Conservation (phyloP, 225 moss, liverwort and hornwort genomes). For the Bryum argenteum region DNA sequence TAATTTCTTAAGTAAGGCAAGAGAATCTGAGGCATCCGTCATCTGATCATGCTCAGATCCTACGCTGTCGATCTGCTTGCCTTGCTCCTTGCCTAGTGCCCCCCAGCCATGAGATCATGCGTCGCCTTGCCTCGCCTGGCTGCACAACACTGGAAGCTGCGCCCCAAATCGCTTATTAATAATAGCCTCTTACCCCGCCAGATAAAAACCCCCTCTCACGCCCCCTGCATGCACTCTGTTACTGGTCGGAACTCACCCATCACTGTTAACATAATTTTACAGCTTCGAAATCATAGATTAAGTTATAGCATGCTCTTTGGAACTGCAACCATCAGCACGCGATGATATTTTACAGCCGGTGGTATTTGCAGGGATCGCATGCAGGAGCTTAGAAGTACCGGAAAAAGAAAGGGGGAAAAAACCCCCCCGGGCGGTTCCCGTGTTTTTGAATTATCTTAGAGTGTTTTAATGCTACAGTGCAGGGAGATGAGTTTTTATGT, state of each 20-base stretch:
- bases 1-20: not conserved
- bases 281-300: no score
- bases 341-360: no score
- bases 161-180: not conserved
- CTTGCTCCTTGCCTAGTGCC: not conserved
- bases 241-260: no score
- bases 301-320: no score
- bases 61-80: constrained; percentile 19
- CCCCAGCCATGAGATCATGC: not conserved
- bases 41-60: constrained; percentile 5
- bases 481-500: no score
- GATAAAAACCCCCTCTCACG: no score
- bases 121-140: no score
- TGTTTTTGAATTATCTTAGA: no score
- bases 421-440: not conserved
- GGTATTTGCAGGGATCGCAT: constrained; percentile 8
- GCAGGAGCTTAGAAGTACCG: constrained; percentile 19
- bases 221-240: no score
- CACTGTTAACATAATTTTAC: no score
- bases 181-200: not conserved
- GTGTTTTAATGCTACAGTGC: no score
- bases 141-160: constrained; percentile 10
- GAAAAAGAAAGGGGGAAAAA: not conserved
- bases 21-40: constrained; percentile 10
- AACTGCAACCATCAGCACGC: no score